Conservation (phyloP, 257 asterid genomes). For the Rehmannia glutinosa region DNA sequence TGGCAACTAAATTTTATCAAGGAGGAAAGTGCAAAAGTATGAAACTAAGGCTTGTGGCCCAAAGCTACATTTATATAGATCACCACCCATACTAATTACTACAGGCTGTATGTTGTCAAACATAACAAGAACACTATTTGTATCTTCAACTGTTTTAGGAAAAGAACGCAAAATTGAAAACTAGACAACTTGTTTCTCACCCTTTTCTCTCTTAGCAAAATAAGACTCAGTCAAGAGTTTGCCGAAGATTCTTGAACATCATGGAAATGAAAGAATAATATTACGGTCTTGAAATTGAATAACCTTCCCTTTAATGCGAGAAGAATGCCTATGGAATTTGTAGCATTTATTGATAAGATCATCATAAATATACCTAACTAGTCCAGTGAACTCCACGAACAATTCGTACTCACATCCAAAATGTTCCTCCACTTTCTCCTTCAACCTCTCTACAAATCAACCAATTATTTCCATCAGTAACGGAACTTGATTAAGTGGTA, state of each 20-base stretch:
- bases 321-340: not conserved
- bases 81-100: no score
- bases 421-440: conserved; percentile 73
- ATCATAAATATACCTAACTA: conserved; percentile 46
- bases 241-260: not conserved
- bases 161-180: not conserved
- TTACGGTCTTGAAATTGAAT: not conserved
- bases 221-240: not conserved
- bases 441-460: conserved; percentile 53
- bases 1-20: no score
- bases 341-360: conserved; percentile 5
- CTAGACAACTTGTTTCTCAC: not conserved
- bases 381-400: conserved; percentile 86
- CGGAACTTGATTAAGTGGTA: not conserved
- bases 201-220: not conserved
- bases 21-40: no score
- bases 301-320: not conserved
- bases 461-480: not conserved
- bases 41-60: not conserved
- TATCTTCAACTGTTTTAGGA: not conserved
- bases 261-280: not conserved
- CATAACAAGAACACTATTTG: not conserved
- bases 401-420: conserved; percentile 75
- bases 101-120: no score
- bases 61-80: not conserved